phyloP scores from a whole-genome alignment of 805 yeast species.

The Starmerella bombicola region DNA sequence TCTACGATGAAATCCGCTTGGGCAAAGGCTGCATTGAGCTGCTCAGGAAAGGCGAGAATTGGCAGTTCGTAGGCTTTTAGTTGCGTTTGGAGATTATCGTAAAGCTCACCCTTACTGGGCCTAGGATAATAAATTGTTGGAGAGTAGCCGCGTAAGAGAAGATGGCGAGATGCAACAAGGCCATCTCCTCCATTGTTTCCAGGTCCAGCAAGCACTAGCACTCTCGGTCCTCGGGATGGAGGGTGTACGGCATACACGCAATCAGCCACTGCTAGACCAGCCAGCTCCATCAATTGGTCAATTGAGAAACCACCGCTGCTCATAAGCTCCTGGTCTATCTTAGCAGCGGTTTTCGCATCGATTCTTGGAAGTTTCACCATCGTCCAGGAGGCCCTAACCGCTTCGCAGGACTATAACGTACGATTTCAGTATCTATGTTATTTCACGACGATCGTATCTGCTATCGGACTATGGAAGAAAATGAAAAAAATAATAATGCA shows the following conservation, averaged over 20 bases:
- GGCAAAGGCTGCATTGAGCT: constrained; percentile 30
- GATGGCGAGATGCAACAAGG: constrained; percentile 84
- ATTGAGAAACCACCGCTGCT: constrained; percentile 66
- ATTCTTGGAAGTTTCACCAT: constrained; percentile 16
- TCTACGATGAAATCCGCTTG: constrained; percentile 50
- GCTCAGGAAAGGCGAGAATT: constrained; percentile 32
- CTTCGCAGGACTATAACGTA: too few species aligned
- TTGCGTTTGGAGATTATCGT: constrained; percentile 51
- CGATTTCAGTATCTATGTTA: too few species aligned
- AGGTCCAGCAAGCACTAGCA: constrained; percentile 77
- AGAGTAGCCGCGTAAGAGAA: constrained; percentile 62
- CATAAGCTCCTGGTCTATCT: constrained; percentile 78
- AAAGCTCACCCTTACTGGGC: constrained; percentile 44
- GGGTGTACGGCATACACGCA: constrained; percentile 63
- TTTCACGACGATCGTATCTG: too few species aligned
- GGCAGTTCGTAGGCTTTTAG: constrained; percentile 50
- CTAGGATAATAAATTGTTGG: constrained; percentile 78
- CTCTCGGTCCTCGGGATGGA: constrained; percentile 34
- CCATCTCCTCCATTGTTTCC: constrained; percentile 97
- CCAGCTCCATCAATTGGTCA: constrained; percentile 90
- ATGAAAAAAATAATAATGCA: too few species aligned
- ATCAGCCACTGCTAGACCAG: constrained; percentile 89
- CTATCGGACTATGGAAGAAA: too few species aligned
- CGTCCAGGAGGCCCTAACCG: neutral
- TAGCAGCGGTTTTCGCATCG: constrained; percentile 45